Evolutionary conservation across 148 eudicot genomes (phyloP), one percentile per base, ranked within the genome.

Genomic region (Silene conica): DNA sequence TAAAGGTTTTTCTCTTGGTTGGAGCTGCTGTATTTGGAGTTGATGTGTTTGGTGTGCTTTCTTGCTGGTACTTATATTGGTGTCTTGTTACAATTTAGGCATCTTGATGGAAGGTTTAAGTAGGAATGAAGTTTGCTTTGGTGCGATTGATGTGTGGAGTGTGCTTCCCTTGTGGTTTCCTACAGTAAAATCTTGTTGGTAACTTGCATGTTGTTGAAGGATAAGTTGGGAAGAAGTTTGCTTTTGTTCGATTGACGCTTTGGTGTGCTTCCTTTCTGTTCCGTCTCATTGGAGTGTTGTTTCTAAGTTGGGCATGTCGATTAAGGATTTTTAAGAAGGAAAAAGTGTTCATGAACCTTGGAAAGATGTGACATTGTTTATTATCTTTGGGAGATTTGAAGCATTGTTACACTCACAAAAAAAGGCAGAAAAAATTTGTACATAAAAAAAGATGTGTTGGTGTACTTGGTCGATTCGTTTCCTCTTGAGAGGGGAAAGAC

Each of bases 201-300:
- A 11, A 10, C 6, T 23, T 25, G 65, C 15, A 61, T 19, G 65
- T 60, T 60, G 64, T 6, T 2, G 1, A 20, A 25, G 65, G 65
- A 9, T 61, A 25, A 61, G 34, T 61, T 1, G 65, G 65, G 25
- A 61, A 25, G 34, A 61, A 61, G 18, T 61, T 60, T 22, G 16
- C 65, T 25, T 61, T 12, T 50, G 55, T 50, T 50, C 55, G 55
- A 50, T 61, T 22, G 34, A 61, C 11, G 31, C 4, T 19, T 58
- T 58, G 38, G 34, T 61, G 62, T 58, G 12, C 62, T 58, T 58
- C 62, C 62, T 58, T 58, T 21, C 62, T 58, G 62, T 7, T 58
- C n/a, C 62, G 43, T 7, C 6, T 19, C 34, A 5, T 8, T 22
- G 62, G 18, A 38, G 8, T 58, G 23, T 19, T 20, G 62, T 58